Base-by-base conservation (phyloP, 768 basidiomycete species). In the Boletus subparvulus region DNA sequence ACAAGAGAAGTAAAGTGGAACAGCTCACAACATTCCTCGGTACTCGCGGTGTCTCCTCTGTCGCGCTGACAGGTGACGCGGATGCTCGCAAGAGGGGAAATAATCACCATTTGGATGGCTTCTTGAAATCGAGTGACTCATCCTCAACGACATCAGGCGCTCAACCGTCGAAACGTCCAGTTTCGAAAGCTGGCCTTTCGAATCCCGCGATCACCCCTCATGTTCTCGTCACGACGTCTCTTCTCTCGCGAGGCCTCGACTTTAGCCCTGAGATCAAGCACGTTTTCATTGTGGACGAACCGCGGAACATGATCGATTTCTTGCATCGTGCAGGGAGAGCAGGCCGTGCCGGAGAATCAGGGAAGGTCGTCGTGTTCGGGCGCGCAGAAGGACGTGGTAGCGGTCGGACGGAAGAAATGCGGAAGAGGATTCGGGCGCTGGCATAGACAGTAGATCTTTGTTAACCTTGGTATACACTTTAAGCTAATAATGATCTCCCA, bases 241-340 rank as follows among this genome's bases (percentile, higher is more conserved):
- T 97, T 35, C 85, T 97, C 28, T 93, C 92, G 11, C 83, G 94
- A 19, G 94, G 94, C 2, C 81, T 96, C 2, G 94, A 97, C 70
- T 97, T 97, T 65, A 77, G 85, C 14, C 86, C 92, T 0, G 75
- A 75, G 5, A 83, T 96, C 62, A 80, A 81, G 59, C 85, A 94
- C 64, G 89, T 96, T 3, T 88, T 97, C 69, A 87, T 96, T 61
- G 80, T 91, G 24, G 94, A 96, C 62, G 84, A 90, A 65, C 94
- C 94, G 19, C 77, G 89, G 61, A 95, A 93, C 68, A 90, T 89
- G 79, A 81, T 95, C 39, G 94, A 97, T 70, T 95, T 96, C 69
- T 70, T 97, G 57, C 94, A 97, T 73, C 85, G 94, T 5, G 94
- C 94, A 0, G 94, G 94, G 16, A 76, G 94, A 46, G 81, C 89